phyloP scores from a whole-genome alignment of 2,329 filamentous ascomycete species.

The Phaeophleospora eucalypticola region DNA sequence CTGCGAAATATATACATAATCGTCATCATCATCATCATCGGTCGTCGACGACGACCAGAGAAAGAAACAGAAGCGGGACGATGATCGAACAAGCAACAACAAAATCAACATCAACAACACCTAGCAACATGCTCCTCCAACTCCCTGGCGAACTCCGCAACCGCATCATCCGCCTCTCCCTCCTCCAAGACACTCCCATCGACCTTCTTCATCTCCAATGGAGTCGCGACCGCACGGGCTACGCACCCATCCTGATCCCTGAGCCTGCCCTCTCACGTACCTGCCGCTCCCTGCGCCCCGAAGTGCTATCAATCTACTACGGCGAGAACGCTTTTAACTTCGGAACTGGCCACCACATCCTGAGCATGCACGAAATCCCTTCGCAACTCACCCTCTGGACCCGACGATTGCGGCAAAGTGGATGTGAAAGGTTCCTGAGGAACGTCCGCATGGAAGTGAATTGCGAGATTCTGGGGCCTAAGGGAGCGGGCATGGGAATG shows the following conservation, averaged over 20 bases:
- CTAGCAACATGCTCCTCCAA: background rate
- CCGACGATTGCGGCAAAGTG: background rate
- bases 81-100: background rate
- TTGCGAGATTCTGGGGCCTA: conserved; percentile 6
- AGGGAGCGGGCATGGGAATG: background rate
- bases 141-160: conserved; percentile 9
- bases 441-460: conserved; percentile 1
- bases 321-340: conserved; percentile 5
- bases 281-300: conserved; percentile 1
- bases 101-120: background rate
- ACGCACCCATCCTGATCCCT: background rate
- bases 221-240: conserved; percentile 5
- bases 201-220: conserved; percentile 1
- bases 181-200: conserved; percentile 1
- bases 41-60: background rate
- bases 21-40: background rate
- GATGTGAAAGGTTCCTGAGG: background rate
- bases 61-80: background rate
- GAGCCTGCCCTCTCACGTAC: conserved; percentile 2
- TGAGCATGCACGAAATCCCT: conserved; percentile 5
- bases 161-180: background rate
- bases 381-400: conserved; percentile 1
- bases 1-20: no score
- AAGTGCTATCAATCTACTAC: conserved; percentile 4
- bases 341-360: conserved; percentile 2